These are phyloP conservation scores for Cadophora sp. DNA, from an alignment of 2,329 filamentous ascomycete genomes.

Conservation along the genomic window DNA sequence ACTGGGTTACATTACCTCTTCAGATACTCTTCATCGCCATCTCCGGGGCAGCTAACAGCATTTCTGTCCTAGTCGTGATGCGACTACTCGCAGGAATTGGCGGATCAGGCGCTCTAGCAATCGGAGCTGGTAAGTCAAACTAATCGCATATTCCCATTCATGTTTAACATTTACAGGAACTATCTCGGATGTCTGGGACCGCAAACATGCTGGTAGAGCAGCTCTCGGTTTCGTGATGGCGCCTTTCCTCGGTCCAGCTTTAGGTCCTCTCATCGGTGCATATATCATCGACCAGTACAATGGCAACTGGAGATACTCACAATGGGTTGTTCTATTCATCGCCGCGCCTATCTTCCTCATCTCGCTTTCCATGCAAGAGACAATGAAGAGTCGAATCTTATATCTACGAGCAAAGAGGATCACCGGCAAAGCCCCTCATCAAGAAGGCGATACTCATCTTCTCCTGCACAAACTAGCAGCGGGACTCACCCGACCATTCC, in stretches of 20 bases:
- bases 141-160: not conserved
- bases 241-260: slow-evolving; percentile 40
- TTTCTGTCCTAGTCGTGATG: slow-evolving; percentile 65
- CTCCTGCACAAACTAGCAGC: slow-evolving; percentile 35
- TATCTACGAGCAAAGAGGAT: slow-evolving; percentile 43
- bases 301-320: slow-evolving; percentile 38
- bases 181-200: slow-evolving; percentile 57
- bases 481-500: slow-evolving; percentile 54
- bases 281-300: slow-evolving; percentile 44
- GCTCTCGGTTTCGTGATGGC: slow-evolving; percentile 37
- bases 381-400: slow-evolving; percentile 36
- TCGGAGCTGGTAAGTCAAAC: slow-evolving; percentile 36
- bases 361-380: slow-evolving; percentile 50
- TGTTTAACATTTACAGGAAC: slow-evolving; percentile 41
- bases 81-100: slow-evolving; percentile 70
- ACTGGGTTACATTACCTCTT: slow-evolving; percentile 61
- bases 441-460: slow-evolving; percentile 32
- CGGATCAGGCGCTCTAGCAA: slow-evolving; percentile 52
- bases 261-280: slow-evolving; percentile 40
- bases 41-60: slow-evolving; percentile 61
- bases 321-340: slow-evolving; percentile 40
- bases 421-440: slow-evolving; percentile 38
- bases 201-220: slow-evolving; percentile 42
- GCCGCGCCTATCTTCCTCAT: slow-evolving; percentile 46
- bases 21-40: slow-evolving; percentile 68